phyloP scores from a whole-genome alignment of 495 filamentous ascomycete species.

The Physcia stellaris region DNA sequence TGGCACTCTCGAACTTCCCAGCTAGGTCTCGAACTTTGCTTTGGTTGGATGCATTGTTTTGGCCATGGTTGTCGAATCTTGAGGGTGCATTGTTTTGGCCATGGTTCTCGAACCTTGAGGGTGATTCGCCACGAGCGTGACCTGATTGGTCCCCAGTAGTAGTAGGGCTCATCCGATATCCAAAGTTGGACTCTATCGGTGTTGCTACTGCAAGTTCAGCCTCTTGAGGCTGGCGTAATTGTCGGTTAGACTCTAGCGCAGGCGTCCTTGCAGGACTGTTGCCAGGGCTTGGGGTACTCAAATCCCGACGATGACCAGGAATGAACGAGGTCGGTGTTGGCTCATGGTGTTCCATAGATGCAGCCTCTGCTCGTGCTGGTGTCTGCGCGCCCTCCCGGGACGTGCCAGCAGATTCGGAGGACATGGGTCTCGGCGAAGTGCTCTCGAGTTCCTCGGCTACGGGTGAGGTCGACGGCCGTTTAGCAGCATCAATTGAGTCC shows the following conservation, averaged over 20 bases:
- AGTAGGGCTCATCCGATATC: too few species aligned
- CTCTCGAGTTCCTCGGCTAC: constrained; percentile 36
- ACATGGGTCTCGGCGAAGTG: constrained; percentile 14
- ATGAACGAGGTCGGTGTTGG: constrained; percentile 26
- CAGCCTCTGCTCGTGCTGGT: constrained; percentile 19
- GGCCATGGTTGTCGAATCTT: too few species aligned
- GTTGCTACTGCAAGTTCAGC: constrained; percentile 30
- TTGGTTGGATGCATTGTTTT: constrained; percentile 27
- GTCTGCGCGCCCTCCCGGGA: constrained; percentile 17
- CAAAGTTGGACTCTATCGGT: constrained; percentile 10
- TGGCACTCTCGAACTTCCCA: constrained; percentile 27
- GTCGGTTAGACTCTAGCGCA: constrained; percentile 29
- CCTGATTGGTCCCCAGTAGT: too few species aligned
- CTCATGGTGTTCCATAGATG: constrained; percentile 6
- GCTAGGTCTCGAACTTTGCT: constrained; percentile 34
- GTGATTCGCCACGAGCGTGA: not conserved
- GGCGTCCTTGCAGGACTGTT: constrained; percentile 51
- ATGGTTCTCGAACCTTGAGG: too few species aligned
- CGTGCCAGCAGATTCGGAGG: constrained; percentile 6
- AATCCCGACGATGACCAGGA: constrained; percentile 44
- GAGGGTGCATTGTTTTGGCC: constrained; percentile 25
- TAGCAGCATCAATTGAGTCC: constrained; percentile 11
- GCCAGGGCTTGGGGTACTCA: constrained; percentile 46
- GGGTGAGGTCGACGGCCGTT: constrained; percentile 34
- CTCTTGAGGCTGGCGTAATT: constrained; percentile 25